phyloP scores from a whole-genome alignment of 1,284 basidiomycete genomes.

The Irpex sp. region DNA sequence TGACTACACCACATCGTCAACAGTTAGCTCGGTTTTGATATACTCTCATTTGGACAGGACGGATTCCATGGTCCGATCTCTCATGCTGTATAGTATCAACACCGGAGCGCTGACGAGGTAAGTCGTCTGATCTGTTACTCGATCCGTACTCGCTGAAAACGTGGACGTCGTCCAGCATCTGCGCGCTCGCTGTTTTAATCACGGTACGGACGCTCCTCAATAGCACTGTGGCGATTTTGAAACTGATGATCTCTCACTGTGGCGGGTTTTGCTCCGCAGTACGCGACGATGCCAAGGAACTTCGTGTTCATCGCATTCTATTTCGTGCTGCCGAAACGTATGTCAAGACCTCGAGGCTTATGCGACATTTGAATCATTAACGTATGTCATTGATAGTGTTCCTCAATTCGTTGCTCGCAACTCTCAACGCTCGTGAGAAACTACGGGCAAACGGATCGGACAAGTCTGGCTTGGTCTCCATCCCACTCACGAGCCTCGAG shows the following conservation, averaged over 20 bases:
- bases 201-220: constrained; percentile 22
- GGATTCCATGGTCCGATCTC: constrained; percentile 13
- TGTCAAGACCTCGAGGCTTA: constrained; percentile 5
- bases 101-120: constrained; percentile 18
- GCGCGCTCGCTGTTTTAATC: constrained; percentile 30
- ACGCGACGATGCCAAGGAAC: constrained; percentile 33
- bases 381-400: constrained; percentile 28
- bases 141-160: constrained; percentile 8
- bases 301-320: constrained; percentile 37
- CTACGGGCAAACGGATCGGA: constrained; percentile 19
- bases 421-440: constrained; percentile 33
- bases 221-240: not conserved
- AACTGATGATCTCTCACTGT: not conserved
- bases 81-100: constrained; percentile 22
- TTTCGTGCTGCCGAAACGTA: constrained; percentile 35
- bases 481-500: constrained; percentile 12
- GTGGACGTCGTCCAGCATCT: constrained; percentile 13
- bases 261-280: constrained; percentile 19
- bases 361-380: not conserved
- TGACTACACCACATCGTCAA: not conserved
- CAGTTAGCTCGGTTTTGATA: not conserved
- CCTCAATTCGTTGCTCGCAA: constrained; percentile 36
- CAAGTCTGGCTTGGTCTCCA: constrained; percentile 12
- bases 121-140: not conserved
- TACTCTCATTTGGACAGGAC: constrained; percentile 9